A percentile compares a stretch with the other conserved stretches of the same genome.
These are phyloP conservation scores for Parietichytrium sp. DNA, from an alignment of 108 stramenopile species.

Conservation along the genomic window DNA sequence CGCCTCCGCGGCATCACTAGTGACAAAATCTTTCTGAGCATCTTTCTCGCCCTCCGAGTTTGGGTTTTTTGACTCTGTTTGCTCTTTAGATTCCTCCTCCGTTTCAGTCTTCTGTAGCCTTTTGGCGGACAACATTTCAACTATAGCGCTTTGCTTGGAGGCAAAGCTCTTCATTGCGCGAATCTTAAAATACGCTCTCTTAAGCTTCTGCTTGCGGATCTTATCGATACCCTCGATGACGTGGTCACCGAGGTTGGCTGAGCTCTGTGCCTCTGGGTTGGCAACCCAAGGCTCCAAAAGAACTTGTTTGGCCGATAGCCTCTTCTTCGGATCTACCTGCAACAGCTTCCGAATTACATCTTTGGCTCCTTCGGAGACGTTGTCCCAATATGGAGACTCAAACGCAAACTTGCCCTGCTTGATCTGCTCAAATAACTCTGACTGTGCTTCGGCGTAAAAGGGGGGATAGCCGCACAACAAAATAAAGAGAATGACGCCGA, in stretches of 20 bases:
- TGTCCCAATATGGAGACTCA: constrained; percentile 62
- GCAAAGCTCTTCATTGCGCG: not conserved
- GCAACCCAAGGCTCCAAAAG: constrained; percentile 74
- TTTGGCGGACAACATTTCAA: too few species aligned
- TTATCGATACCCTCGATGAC: constrained; percentile 21
- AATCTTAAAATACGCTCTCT: not conserved
- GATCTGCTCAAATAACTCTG: constrained; percentile 57
- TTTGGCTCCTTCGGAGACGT: constrained; percentile 63
- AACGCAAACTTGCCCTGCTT: constrained; percentile 56
- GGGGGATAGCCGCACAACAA: constrained; percentile 87
- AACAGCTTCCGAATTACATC: constrained; percentile 60
- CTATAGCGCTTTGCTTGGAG: too few species aligned
- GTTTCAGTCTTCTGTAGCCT: too few species aligned
- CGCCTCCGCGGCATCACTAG: too few species aligned
- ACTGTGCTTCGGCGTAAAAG: constrained; percentile 71
- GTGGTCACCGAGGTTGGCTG: not conserved
- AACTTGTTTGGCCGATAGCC: constrained; percentile 71
- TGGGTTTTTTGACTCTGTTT: too few species aligned
- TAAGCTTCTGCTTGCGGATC: constrained; percentile 14
- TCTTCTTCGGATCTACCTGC: constrained; percentile 61
- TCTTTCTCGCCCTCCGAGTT: too few species aligned
- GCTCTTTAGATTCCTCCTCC: too few species aligned
- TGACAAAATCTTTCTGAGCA: too few species aligned
- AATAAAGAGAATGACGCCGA: constrained; percentile 90
- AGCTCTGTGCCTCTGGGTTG: constrained; percentile 26